Base-by-base conservation (phyloP, 1,284 basidiomycete species). In the Moniliophthora roreri region DNA sequence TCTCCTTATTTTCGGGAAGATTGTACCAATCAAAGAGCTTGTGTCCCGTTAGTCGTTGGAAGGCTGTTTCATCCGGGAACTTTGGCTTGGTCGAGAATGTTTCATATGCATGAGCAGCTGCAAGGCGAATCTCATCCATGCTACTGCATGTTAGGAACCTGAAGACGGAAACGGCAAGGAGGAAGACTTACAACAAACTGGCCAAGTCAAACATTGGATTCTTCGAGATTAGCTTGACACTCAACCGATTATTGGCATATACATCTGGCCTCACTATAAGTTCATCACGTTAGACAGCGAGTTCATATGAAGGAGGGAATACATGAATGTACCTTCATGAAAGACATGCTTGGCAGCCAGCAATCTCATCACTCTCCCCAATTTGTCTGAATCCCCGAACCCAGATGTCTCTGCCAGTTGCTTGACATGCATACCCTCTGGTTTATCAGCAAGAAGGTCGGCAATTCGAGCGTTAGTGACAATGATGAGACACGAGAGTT, bases 181-280 rank as follows among this genome's bases (percentile, higher is more conserved):
- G 55, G 7, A 56, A 61, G 6, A 69, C 28, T 2, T 11, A 11
- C 28, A n/a, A n/a, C n/a, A n/a, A n/a, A n/a, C n/a, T n/a, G n/a
- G n/a, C n/a, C n/a, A n/a, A n/a, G n/a, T n/a, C n/a, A n/a, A n/a
- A n/a, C n/a, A n/a, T n/a, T 0, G 59, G 62, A 55, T 62, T 60
- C 1, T 48, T 54, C 2, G 62, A 61, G 1, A 67, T 40, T 1
- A 71, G 57, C 16, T 62, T 63, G 15, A 65, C 52, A 40, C 66
- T 68, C 16, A 71, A 56, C 4, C 67, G 64, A 53, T 70, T 71
- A 47, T 72, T 71, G 11, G 66, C 64, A 41, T 70, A 72, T 1
- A 69, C 64, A 39, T 48, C 55, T 13, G 49, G 51, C 42, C 47
- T 49, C 10, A 57, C 57, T 58, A 20, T 10, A 9, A 39, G n/a